A percentile compares a stretch with the other conserved stretches of the same genome.
These are phyloP conservation scores for Plasmodium ovale DNA, from an alignment of 169 alveolate species.

Conservation along the genomic window DNA sequence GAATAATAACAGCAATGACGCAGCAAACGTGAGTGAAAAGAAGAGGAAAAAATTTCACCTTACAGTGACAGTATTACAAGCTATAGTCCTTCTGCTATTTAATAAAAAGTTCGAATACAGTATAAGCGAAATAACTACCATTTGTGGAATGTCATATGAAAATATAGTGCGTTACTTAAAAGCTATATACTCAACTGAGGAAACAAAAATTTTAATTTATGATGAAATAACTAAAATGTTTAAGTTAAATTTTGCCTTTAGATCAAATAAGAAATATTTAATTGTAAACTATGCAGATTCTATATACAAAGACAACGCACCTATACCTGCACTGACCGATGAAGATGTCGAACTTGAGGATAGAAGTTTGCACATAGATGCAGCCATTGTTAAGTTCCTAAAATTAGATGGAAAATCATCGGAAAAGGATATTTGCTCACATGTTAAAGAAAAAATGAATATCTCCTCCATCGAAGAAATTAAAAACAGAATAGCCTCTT, in stretches of 20 bases:
- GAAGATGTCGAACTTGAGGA: constrained; percentile 49
- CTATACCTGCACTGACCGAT: constrained; percentile 38
- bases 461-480: constrained; percentile 55
- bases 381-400: constrained; percentile 58
- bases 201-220: constrained; percentile 57
- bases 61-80: constrained; percentile 58
- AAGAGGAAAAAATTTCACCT: constrained; percentile 14
- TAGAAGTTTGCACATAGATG: constrained; percentile 63
- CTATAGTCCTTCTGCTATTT: constrained; percentile 26
- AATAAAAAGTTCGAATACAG: constrained; percentile 36
- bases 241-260: constrained; percentile 28
- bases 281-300: constrained; percentile 34
- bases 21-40: background rate
- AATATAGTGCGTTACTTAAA: constrained; percentile 47
- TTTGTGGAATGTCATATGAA: constrained; percentile 22
- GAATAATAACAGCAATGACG: background rate
- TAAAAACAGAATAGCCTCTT: constrained; percentile 46
- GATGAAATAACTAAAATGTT: constrained; percentile 24
- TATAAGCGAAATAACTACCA: constrained; percentile 19
- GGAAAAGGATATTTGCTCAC: constrained; percentile 38
- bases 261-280: constrained; percentile 32
- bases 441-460: constrained; percentile 31
- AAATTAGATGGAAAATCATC: constrained; percentile 57
- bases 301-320: constrained; percentile 29
- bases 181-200: constrained; percentile 13